These are phyloP conservation scores for Suillus occidentalis DNA, from an alignment of 768 basidiomycete species.

Conservation along the genomic window DNA sequence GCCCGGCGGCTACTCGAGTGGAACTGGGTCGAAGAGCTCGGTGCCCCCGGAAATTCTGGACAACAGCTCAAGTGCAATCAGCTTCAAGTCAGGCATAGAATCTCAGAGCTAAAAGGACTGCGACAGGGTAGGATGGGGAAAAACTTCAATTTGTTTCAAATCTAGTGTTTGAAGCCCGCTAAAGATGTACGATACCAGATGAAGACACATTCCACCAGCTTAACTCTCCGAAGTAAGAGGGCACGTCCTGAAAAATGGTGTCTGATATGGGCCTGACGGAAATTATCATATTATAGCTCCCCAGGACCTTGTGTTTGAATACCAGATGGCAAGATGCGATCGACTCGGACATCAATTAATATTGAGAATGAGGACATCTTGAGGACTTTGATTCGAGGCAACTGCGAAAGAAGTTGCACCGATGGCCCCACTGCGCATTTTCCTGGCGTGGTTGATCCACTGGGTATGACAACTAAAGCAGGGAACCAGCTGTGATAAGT, in stretches of 20 bases:
- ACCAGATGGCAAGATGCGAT: conserved; percentile 24
- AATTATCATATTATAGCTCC: conserved; percentile 16
- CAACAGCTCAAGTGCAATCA: conserved; percentile 33
- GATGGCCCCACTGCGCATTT: conserved; percentile 21
- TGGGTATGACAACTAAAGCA: conserved; percentile 27
- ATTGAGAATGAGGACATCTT: conserved; percentile 22
- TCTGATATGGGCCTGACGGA: conserved; percentile 25
- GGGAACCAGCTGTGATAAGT: conserved; percentile 2
- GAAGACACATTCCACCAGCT: conserved; percentile 26
- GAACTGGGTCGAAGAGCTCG: not conserved
- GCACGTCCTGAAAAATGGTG: conserved; percentile 32
- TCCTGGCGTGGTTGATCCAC: conserved; percentile 28
- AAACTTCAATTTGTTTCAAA: conserved; percentile 27
- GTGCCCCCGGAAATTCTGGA: not conserved
- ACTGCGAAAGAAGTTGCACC: conserved; percentile 31
- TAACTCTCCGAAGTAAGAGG: conserved; percentile 25
- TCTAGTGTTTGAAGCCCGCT: conserved; percentile 36
- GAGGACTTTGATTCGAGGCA: conserved; percentile 35
- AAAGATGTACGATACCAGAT: conserved; percentile 36
- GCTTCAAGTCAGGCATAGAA: conserved; percentile 33
- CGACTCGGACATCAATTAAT: no score
- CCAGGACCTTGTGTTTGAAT: conserved; percentile 25
- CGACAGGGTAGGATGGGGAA: conserved; percentile 28
- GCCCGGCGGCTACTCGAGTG: not conserved
- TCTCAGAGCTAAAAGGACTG: conserved; percentile 34